Percentiles rank a stretch among this genome's conserved stretches.
These are phyloP conservation scores for Aechmea fasciata DNA, from an alignment of 176 grass and related monocot genomes.

Conservation along the genomic window DNA sequence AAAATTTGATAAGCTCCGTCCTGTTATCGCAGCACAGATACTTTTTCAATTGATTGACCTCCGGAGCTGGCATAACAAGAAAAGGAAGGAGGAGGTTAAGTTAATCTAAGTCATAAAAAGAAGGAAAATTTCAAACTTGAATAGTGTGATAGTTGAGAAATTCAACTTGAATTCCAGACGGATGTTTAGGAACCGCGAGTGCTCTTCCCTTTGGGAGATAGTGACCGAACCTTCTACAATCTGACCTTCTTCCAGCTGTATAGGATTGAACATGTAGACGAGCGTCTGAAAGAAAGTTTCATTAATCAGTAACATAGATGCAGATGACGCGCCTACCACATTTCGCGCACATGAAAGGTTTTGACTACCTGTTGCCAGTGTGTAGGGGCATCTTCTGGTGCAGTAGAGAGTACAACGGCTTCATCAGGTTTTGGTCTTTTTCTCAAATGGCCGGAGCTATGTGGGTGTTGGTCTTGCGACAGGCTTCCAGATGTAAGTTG, in stretches of 20 bases:
- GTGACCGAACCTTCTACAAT: constrained; percentile 88
- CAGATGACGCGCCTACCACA: constrained; percentile 4
- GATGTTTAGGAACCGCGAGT: constrained; percentile 79
- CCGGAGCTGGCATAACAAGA: constrained; percentile 49
- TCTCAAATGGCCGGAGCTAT: constrained; percentile 32
- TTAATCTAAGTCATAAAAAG: not conserved
- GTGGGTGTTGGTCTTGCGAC: constrained; percentile 22
- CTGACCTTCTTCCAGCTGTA: constrained; percentile 81
- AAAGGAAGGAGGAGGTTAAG: not conserved
- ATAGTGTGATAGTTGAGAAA: constrained; percentile 7
- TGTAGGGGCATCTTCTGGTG: constrained; percentile 82
- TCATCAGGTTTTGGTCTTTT: constrained; percentile 64
- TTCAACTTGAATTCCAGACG: constrained; percentile 75
- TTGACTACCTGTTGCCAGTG: constrained; percentile 91
- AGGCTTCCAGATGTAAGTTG: constrained; percentile 10
- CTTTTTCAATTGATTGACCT: constrained; percentile 65
- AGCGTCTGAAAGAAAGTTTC: constrained; percentile 45
- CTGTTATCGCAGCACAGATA: constrained; percentile 65
- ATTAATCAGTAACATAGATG: not conserved
- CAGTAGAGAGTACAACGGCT: constrained; percentile 76
- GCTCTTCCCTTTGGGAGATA: constrained; percentile 74
- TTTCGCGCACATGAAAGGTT: not conserved
- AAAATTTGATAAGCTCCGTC: too few species aligned
- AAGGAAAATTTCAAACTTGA: not conserved
- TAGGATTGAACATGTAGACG: constrained; percentile 80